These are phyloP conservation scores for Lactarius hatsudake DNA, from an alignment of 768 basidiomycete genomes.

Conservation along the genomic window DNA sequence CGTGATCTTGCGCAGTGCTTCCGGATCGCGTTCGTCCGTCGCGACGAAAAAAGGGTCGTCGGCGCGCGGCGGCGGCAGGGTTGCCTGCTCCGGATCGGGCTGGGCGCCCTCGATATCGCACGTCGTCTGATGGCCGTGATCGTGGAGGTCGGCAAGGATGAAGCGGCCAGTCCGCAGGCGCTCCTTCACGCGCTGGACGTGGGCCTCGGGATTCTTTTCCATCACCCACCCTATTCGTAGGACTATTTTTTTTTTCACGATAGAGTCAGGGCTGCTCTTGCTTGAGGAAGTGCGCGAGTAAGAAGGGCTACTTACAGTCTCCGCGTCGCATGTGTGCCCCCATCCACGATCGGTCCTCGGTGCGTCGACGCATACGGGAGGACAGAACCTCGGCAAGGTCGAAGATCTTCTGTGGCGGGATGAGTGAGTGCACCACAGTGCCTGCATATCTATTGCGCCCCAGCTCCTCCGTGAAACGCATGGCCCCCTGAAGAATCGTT, in stretches of 20 bases:
- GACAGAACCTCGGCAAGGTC: constrained; percentile 36
- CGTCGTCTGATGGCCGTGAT: neutral
- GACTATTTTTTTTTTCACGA: constrained; percentile 29
- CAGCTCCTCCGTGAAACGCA: constrained; percentile 22
- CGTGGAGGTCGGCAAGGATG: constrained; percentile 27
- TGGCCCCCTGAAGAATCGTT: constrained; percentile 13
- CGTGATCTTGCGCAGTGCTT: constrained; percentile 34
- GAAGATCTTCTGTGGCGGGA: constrained; percentile 26
- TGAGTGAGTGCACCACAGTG: constrained; percentile 16
- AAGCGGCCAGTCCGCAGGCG: constrained; percentile 32
- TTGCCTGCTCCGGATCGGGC: constrained; percentile 13
- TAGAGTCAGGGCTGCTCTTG: constrained; percentile 1
- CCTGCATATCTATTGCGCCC: constrained; percentile 14
- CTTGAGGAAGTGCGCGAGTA: neutral
- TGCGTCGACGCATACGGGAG: constrained; percentile 34
- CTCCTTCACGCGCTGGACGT: constrained; percentile 37
- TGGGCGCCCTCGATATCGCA: constrained; percentile 12
- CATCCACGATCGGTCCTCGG: constrained; percentile 41
- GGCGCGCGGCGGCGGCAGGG: constrained; percentile 6
- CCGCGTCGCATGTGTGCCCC: constrained; percentile 45
- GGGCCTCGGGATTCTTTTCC: constrained; percentile 37
- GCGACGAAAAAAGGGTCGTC: constrained; percentile 34
- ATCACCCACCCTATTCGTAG: constrained; percentile 38
- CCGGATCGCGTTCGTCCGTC: constrained; percentile 43
- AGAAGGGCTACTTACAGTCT: constrained; percentile 36